These are phyloP conservation scores for Penicillium steckii DNA, from an alignment of 495 filamentous ascomycete genomes.

Conservation along the genomic window DNA sequence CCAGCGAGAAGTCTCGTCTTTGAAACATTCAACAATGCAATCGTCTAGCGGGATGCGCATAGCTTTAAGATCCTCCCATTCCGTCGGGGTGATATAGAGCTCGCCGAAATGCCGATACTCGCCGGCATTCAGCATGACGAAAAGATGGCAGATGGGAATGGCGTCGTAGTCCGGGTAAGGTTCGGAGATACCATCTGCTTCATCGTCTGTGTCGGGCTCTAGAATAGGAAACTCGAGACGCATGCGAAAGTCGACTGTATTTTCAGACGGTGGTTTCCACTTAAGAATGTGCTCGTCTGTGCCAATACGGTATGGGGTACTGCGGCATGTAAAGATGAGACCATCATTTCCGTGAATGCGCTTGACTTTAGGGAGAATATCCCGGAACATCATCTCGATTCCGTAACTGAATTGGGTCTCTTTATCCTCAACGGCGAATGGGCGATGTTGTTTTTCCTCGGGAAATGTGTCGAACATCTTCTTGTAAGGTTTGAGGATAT, in stretches of 20 bases:
- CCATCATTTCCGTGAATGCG: constrained; percentile 86
- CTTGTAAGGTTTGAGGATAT: constrained; percentile 77
- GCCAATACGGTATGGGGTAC: constrained; percentile 78
- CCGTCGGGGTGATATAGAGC: constrained; percentile 66
- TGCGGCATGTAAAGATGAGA: constrained; percentile 91
- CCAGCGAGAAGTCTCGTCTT: constrained; percentile 73
- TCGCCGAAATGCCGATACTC: constrained; percentile 62
- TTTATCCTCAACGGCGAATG: constrained; percentile 83
- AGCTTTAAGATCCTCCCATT: constrained; percentile 82
- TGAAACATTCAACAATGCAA: constrained; percentile 82
- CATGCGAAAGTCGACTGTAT: constrained; percentile 88
- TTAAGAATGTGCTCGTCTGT: constrained; percentile 93
- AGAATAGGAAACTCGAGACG: constrained; percentile 70
- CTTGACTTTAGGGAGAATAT: constrained; percentile 75
- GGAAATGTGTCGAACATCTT: constrained; percentile 66
- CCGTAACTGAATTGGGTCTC: constrained; percentile 83
- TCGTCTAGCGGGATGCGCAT: constrained; percentile 72
- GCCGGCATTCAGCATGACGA: constrained; percentile 52
- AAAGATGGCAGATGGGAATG: constrained; percentile 58
- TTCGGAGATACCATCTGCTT: constrained; percentile 55
- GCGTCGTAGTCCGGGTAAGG: constrained; percentile 58
- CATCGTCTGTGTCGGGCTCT: constrained; percentile 67
- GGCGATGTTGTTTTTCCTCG: constrained; percentile 64
- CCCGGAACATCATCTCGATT: constrained; percentile 84
- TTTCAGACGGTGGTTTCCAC: constrained; percentile 93